Evolutionary conservation across 2,329 filamentous ascomycete species (phyloP).

Genomic region (Penicillium hordei): DNA sequence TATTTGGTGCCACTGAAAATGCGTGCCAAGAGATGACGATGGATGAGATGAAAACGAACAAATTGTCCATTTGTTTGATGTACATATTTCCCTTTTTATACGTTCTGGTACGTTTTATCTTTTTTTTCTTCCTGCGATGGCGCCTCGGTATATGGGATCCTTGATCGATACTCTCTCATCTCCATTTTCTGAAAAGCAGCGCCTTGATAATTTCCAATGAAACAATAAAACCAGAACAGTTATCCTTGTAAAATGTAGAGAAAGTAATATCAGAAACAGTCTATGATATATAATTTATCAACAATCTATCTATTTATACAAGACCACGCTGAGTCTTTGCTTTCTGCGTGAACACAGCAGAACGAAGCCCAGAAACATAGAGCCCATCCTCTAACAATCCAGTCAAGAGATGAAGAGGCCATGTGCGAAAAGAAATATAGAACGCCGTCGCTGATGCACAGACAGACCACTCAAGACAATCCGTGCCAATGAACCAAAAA

Average conservation of each 20-base stretch:
- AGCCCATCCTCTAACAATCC: background rate
- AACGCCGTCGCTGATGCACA: conserved; percentile 35
- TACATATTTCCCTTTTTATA: conserved; percentile 25
- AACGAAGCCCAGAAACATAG: background rate
- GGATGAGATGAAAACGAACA: conserved; percentile 21
- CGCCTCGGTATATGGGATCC: conserved; percentile 26
- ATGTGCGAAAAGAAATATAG: conserved; percentile 10
- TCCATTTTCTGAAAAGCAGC: conserved; percentile 20
- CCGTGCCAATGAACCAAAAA: conserved; percentile 16
- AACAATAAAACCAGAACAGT: conserved; percentile 22
- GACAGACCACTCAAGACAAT: conserved; percentile 24
- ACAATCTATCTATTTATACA: conserved; percentile 23
- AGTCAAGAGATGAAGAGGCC: background rate
- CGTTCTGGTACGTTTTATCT: conserved; percentile 4
- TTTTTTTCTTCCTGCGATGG: conserved; percentile 24
- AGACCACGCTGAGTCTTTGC: background rate
- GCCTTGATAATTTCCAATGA: conserved; percentile 29
- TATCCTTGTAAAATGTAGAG: background rate
- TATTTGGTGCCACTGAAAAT: background rate
- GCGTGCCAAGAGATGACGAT: background rate
- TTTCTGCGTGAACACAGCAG: background rate
- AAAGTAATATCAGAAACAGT: background rate
- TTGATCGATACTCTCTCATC: conserved; percentile 24
- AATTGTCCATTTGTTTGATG: conserved; percentile 29
- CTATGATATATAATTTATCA: conserved; percentile 10